A percentile compares a stretch with the other conserved stretches of the same genome.
Evolutionary conservation across 257 asterid species (phyloP).

Genomic region (Marsdenia floribunda): DNA sequence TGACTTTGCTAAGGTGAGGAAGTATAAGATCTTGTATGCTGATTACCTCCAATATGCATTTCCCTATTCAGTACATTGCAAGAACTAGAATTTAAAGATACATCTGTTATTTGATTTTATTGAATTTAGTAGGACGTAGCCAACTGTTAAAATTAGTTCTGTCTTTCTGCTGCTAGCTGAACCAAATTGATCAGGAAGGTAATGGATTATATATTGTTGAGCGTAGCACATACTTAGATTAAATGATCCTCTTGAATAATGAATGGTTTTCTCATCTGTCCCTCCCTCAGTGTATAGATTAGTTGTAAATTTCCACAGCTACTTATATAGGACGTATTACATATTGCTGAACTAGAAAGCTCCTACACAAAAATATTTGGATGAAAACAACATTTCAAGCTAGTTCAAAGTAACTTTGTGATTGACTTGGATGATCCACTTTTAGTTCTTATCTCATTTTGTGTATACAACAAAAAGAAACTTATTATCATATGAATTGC

Average conservation of each 20-base stretch:
- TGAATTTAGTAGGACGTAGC: not conserved
- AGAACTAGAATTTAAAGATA: not conserved
- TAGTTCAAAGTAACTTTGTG: not conserved
- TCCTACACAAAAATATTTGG: not conserved
- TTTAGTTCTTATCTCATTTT: not conserved
- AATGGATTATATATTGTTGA: not conserved
- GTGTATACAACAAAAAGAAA: not conserved
- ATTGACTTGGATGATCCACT: not conserved
- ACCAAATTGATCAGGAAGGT: not conserved
- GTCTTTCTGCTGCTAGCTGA: not conserved
- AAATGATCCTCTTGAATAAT: not conserved
- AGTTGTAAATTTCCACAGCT: not conserved
- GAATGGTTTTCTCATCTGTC: not conserved
- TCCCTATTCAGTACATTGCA: not conserved
- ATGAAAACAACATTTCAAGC: not conserved
- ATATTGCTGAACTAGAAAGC: not conserved
- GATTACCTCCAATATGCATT: not conserved
- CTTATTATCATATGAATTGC: constrained; percentile 28
- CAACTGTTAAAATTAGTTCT: not conserved
- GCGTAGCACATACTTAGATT: not conserved
- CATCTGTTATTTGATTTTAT: not conserved
- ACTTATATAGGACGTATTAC: not conserved
- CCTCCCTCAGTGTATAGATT: not conserved
- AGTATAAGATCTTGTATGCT: not conserved
- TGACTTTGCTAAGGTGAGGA: constrained; percentile 85